Percentiles rank a stretch among this genome's conserved stretches.
phyloP scores from a whole-genome alignment of 192 early-diverging fungal genomes.

The Ramicandelaber brevisporus region DNA sequence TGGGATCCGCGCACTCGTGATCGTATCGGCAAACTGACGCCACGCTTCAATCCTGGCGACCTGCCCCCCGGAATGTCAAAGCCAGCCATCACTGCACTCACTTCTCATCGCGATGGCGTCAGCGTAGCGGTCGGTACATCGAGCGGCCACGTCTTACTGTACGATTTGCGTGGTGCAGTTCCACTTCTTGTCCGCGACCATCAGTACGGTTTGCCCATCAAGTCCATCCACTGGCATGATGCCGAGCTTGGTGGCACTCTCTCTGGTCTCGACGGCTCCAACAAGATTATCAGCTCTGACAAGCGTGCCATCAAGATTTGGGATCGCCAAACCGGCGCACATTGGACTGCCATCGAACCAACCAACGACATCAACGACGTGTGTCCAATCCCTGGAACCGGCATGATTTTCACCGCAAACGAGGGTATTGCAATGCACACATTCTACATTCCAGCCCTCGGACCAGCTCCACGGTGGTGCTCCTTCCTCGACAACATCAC shows the following conservation, averaged over 20 bases:
- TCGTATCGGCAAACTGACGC: conserved; percentile 41
- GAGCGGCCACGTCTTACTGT: conserved; percentile 73
- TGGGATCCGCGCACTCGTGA: conserved; percentile 75
- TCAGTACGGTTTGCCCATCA: conserved; percentile 88
- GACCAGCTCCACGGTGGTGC: conserved; percentile 78
- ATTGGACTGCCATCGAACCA: conserved; percentile 82
- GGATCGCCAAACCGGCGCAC: conserved; percentile 56
- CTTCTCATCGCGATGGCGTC: conserved; percentile 69
- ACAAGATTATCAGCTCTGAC: conserved; percentile 71
- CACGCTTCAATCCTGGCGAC: conserved; percentile 10
- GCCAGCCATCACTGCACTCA: conserved; percentile 40
- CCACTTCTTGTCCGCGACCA: conserved; percentile 89
- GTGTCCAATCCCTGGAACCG: conserved; percentile 49
- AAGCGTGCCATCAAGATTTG: conserved; percentile 84
- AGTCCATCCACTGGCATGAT: conserved; percentile 54
- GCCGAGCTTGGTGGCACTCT: conserved; percentile 4
- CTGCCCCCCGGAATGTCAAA: not conserved
- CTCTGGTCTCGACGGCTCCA: conserved; percentile 16
- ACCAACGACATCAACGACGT: conserved; percentile 83
- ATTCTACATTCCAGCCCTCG: conserved; percentile 79
- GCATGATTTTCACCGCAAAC: conserved; percentile 71
- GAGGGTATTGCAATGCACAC: conserved; percentile 81
- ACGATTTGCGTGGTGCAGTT: conserved; percentile 66
- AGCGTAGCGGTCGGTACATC: conserved; percentile 66
- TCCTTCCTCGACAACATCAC: conserved; percentile 92